Conservation (phyloP, 768 basidiomycete species). For the Rhizopogon rudus region DNA sequence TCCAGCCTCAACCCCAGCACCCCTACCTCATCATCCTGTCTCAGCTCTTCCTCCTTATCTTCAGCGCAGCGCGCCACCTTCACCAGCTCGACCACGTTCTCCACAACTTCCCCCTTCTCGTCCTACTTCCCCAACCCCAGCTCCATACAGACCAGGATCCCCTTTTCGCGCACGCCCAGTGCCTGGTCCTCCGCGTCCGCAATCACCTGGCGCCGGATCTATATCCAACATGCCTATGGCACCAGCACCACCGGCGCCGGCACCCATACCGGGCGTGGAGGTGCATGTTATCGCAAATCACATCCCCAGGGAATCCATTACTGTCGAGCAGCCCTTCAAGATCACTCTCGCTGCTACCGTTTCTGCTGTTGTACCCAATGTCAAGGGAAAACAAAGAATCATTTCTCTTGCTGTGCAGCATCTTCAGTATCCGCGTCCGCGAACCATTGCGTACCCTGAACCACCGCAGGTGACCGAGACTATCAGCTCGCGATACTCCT, state of each 20-base stretch:
- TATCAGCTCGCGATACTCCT: slow-evolving; percentile 6
- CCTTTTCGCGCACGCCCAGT: slow-evolving; percentile 33
- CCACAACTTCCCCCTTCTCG: slow-evolving; percentile 49
- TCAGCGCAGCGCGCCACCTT: slow-evolving; percentile 44
- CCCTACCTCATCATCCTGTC: slow-evolving; percentile 37
- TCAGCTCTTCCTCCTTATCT: slow-evolving; percentile 77
- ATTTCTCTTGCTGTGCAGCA: slow-evolving; percentile 64
- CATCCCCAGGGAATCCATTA: slow-evolving; percentile 39
- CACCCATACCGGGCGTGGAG: slow-evolving; percentile 39
- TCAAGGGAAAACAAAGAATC: slow-evolving; percentile 32
- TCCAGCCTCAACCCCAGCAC: slow-evolving; percentile 11
- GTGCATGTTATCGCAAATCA: slow-evolving; percentile 52
- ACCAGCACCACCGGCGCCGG: slow-evolving; percentile 16
- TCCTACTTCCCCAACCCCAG: slow-evolving; percentile 51
- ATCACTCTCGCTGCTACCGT: slow-evolving; percentile 51
- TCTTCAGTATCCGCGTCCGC: slow-evolving; percentile 38
- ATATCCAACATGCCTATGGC: slow-evolving; percentile 12
- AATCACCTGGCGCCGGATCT: slow-evolving; percentile 25
- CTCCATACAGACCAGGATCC: slow-evolving; percentile 40
- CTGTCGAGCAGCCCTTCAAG: slow-evolving; percentile 55
- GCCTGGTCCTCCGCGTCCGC: slow-evolving; percentile 22
- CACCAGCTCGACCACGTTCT: slow-evolving; percentile 52
- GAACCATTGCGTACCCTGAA: slow-evolving; percentile 9
- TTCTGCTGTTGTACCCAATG: slow-evolving; percentile 36
- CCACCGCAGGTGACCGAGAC: background rate